Evolutionary conservation across 352 stramenopile species (phyloP), one percentile per base, ranked within the genome.

Genomic region (Globisporangium middletonii): DNA sequence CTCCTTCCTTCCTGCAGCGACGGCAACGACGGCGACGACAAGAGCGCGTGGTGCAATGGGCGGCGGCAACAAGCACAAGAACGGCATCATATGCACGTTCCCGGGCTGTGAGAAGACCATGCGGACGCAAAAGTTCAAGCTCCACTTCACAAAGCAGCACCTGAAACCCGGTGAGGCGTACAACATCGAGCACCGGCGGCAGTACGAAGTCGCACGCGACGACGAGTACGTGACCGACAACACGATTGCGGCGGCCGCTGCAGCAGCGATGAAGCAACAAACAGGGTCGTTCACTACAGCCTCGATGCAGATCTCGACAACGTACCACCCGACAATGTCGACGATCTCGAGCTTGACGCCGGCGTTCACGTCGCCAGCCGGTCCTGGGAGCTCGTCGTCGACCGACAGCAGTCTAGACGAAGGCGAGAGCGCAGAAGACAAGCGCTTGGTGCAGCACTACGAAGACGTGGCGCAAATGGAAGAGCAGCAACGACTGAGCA

Each of bases 91-190:
- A 59, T 93, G 83, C 69, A 77, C 73, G 65, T 93, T 82, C 56
- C 83, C 83, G 12, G 76, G 83, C 27, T 93, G 83, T 65, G 78
- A 86, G 54, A 91, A 88, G 72, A 71, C 79, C 50, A 93, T 93
- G 83, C 79, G 83, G 64, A 93, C 83, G 57, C 83, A 93, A 56
- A 93, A 93, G 65, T 93, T 93, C 61, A 93, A 93, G 63, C 67
- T 83, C 66, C 83, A 93, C 67, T 93, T 93, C 57, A 77, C 76
- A 43, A 87, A 86, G 69, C 64, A 68, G 59, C 83, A 93, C 55
- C 61, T 93, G 55, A 83, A 77, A 63, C 69, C 88, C 45, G 80
- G 79, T 55, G 83, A 93, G 68, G 73, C 77, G 37, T 93, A 93
- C 69, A 86, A 68, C 27, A 66, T 93, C 19, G 77, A 88, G 52